Base-by-base conservation (phyloP, 2,329 filamentous ascomycete genomes). In the Ceratocystis alfenasii region DNA sequence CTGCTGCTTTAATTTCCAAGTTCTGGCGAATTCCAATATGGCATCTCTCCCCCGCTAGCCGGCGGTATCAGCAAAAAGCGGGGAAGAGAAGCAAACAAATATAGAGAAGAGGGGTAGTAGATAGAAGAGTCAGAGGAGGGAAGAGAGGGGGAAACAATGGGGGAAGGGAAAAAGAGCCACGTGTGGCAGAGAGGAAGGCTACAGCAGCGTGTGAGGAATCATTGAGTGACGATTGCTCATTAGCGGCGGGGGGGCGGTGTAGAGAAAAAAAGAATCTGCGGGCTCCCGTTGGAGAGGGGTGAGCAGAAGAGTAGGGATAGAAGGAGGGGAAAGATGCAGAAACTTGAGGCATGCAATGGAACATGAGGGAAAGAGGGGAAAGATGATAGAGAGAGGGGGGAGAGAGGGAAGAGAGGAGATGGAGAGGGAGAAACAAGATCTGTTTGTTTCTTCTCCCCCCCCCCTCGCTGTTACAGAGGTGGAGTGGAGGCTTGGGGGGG, bases 281-380 rank as follows among this genome's bases (percentile, higher is more conserved):
- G 50, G 50, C 50, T 55, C 50, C 50, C 50, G 50, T 55, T 55
- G 20, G 50, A 28, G 25, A 55, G 50, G 50, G 50, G 50, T 55
- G 50, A 17, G n/a, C 25, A 25, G n/a, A 55, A 55, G 20, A 55
- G 15, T 10, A 55, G 50, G 6, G 50, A 25, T 17, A 25, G 10
- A 28, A 25, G 50, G 20, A 8, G 28, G 20, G 25, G 20, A 28
- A 25, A 28, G 50, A 55, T 28, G 25, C 20, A 55, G 20, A 46
- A 46, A 46, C 30, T 33, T 46, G 44, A 53, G 20, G 50, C 20
- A 55, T 25, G 20, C 50, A 55, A 55, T 25, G 28, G 20, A 55
- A 55, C 30, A 33, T 33, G 30, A 33, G 30, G 30, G 30, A 33
- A 33, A 33, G 30, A 33, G 30, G 30, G 30, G 30, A 33, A 33